These are phyloP conservation scores for Anthracocystis setariae DNA, from an alignment of 1,284 basidiomycete genomes.

Conservation along the genomic window DNA sequence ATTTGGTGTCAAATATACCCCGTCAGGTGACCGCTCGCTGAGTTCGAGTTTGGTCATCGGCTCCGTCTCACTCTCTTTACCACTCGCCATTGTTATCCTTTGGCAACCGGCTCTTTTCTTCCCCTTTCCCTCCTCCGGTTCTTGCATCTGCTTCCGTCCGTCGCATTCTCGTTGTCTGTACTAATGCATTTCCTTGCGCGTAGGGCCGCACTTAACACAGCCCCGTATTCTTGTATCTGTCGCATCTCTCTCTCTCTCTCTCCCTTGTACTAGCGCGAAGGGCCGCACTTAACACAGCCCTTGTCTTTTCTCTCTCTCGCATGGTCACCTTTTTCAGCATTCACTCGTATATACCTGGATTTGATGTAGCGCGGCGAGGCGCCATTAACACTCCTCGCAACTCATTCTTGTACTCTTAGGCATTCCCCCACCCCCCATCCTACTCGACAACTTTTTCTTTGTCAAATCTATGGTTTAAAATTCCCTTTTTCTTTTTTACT, in stretches of 20 bases:
- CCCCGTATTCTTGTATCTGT: conserved; percentile 12
- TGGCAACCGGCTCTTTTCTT: no score
- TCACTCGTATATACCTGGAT: conserved; percentile 41
- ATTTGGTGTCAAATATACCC: conserved; percentile 9
- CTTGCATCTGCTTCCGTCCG: conserved; percentile 23
- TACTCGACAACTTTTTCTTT: conserved; percentile 6
- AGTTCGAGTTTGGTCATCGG: neutral
- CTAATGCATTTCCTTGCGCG: conserved; percentile 37
- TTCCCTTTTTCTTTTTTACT: neutral
- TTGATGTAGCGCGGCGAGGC: conserved; percentile 51
- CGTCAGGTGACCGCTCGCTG: conserved; percentile 1
- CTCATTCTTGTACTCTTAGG: conserved; percentile 15
- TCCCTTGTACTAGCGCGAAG: conserved; percentile 31
- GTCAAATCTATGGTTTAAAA: conserved; percentile 45
- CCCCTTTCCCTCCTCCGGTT: no score
- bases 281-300: conserved; percentile 54
- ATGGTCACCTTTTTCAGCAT: conserved; percentile 17
- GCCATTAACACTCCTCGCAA: conserved; percentile 57
- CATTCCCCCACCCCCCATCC: conserved; percentile 1
- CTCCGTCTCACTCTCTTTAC: conserved; percentile 7
- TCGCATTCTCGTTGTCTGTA: conserved; percentile 30
- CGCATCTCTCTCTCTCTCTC: conserved; percentile 7
- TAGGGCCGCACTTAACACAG: conserved; percentile 54
- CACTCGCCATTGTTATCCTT: conserved; percentile 7
- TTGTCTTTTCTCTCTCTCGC: conserved; percentile 4